These are phyloP conservation scores for Colletotrichum nymphaeae DNA, from an alignment of 2,329 filamentous ascomycete genomes.

Conservation along the genomic window DNA sequence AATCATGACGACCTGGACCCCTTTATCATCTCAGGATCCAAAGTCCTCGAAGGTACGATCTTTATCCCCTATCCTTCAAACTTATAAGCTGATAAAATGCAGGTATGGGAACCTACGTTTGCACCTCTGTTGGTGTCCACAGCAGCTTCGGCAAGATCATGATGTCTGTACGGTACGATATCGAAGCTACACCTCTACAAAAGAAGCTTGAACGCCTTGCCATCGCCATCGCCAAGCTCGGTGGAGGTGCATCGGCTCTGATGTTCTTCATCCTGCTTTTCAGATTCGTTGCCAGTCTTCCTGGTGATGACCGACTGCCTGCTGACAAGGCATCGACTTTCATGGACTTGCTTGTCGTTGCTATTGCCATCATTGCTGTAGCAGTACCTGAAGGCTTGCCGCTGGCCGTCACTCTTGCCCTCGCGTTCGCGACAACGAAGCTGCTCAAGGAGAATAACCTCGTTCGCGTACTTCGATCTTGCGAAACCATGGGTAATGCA, in stretches of 20 bases:
- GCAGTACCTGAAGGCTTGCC: slow-evolving; percentile 75
- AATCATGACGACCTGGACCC: slow-evolving; percentile 60
- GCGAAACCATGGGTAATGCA: slow-evolving; percentile 79
- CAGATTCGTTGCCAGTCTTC: slow-evolving; percentile 74
- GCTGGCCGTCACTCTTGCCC: slow-evolving; percentile 73
- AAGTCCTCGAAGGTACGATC: slow-evolving; percentile 52
- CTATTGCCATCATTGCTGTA: slow-evolving; percentile 74
- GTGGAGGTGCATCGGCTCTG: slow-evolving; percentile 72
- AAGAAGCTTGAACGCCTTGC: slow-evolving; percentile 60
- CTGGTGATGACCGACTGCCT: slow-evolving; percentile 57
- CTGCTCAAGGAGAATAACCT: slow-evolving; percentile 79
- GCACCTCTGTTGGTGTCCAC: slow-evolving; percentile 65
- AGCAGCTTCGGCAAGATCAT: slow-evolving; percentile 65
- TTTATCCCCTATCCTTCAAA: slow-evolving; percentile 48
- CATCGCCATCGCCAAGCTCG: slow-evolving; percentile 54
- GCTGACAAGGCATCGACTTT: slow-evolving; percentile 64
- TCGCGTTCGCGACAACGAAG: slow-evolving; percentile 75
- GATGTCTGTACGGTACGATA: slow-evolving; percentile 63
- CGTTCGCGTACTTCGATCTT: slow-evolving; percentile 76
- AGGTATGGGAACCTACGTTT: slow-evolving; percentile 62
- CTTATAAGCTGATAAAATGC: neutral
- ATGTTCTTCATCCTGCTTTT: slow-evolving; percentile 83
- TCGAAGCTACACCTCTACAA: slow-evolving; percentile 65
- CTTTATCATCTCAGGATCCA: slow-evolving; percentile 69
- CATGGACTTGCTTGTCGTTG: slow-evolving; percentile 72